These are phyloP conservation scores for Myochromella boudieri DNA, from an alignment of 768 basidiomycete species.

Conservation along the genomic window DNA sequence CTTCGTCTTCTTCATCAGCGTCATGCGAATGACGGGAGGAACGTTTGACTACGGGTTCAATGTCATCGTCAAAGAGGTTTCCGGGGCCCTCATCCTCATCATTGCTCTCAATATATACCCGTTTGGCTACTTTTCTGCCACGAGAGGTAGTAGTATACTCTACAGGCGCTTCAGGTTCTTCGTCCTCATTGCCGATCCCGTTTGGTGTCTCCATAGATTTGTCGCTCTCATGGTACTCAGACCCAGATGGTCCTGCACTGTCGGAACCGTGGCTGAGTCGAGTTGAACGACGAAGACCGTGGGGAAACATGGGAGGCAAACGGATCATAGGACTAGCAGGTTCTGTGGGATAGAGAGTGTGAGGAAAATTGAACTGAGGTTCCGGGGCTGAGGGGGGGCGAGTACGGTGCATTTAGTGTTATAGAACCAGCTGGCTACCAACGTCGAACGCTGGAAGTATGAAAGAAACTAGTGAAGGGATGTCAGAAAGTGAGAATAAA, in stretches of 20 bases:
- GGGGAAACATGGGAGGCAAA: conserved; percentile 22
- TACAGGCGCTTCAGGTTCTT: conserved; percentile 26
- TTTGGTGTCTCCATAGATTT: conserved; percentile 35
- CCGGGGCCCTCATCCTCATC: conserved; percentile 40
- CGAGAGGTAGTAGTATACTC: conserved; percentile 28
- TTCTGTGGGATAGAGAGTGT: conserved; percentile 2
- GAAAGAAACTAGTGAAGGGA: conserved; percentile 1
- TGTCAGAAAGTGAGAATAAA: neutral
- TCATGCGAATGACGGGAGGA: conserved; percentile 19
- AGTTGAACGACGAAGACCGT: conserved; percentile 32
- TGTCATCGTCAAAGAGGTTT: conserved; percentile 30
- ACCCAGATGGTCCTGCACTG: conserved; percentile 38
- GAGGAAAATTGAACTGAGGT: conserved; percentile 7
- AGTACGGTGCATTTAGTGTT: conserved; percentile 7
- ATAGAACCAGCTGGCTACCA: neutral
- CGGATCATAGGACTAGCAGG: conserved; percentile 23
- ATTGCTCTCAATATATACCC: conserved; percentile 43
- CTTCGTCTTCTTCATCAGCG: conserved; percentile 22
- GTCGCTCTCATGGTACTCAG: conserved; percentile 51
- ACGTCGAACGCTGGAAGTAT: conserved; percentile 5
- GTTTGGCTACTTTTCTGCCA: conserved; percentile 41
- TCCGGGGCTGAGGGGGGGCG: conserved; percentile 1
- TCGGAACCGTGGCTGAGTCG: conserved; percentile 32
- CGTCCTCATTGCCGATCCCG: conserved; percentile 30
- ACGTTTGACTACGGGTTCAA: conserved; percentile 12